These are phyloP conservation scores for Gynostemma pentaphyllum DNA, from an alignment of 306 rosid species.

Conservation along the genomic window DNA sequence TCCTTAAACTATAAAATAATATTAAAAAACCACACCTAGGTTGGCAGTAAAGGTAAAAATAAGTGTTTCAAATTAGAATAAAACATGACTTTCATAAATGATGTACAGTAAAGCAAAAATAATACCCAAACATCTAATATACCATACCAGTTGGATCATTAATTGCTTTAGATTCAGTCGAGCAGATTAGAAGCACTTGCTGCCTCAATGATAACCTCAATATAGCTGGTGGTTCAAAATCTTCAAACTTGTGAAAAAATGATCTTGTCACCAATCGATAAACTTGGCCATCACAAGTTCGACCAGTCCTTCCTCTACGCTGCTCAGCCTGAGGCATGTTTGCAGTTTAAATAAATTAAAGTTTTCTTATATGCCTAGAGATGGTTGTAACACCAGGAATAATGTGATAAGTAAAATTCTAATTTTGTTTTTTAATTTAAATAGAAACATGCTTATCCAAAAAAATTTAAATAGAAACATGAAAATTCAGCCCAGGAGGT, in stretches of 20 bases:
- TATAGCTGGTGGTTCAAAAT: constrained; percentile 60
- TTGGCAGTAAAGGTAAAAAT: neutral
- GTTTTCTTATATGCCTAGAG: neutral
- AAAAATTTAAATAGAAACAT: too few species aligned
- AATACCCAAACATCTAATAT: neutral
- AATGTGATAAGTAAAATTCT: neutral
- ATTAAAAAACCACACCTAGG: neutral
- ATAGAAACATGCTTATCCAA: neutral
- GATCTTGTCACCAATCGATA: constrained; percentile 64
- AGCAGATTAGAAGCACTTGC: constrained; percentile 68
- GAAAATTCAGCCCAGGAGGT: neutral
- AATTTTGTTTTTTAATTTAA: neutral
- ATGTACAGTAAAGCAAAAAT: neutral
- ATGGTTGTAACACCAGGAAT: neutral
- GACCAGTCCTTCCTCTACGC: constrained; percentile 88
- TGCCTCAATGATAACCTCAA: constrained; percentile 62
- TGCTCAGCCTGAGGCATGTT: constrained; percentile 61
- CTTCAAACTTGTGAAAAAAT: constrained; percentile 45
- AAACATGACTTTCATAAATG: neutral
- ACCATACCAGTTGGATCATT: constrained; percentile 66
- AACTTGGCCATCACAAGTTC: constrained; percentile 88
- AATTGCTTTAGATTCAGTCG: constrained; percentile 71
- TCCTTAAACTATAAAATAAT: neutral
- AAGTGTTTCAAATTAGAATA: neutral
- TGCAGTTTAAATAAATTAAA: constrained; percentile 9